A percentile compares a stretch with the other conserved stretches of the same genome.
Evolutionary conservation across 129 eudicot genomes (phyloP).

Genomic region (Artemisia argyi): DNA sequence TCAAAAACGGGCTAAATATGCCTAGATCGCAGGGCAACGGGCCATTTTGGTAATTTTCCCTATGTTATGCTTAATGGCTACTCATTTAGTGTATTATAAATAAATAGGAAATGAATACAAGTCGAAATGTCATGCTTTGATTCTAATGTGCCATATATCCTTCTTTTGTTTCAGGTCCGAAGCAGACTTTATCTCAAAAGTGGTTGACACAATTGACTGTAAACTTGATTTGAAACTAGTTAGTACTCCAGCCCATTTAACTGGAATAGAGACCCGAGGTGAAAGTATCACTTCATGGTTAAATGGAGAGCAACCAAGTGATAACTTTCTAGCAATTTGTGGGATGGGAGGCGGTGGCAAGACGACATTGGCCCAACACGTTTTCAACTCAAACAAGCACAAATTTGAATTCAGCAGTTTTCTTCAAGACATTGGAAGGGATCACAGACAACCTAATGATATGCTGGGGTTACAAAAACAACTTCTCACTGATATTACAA

Average conservation of each 20-base stretch:
- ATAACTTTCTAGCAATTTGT: slow-evolving; percentile 11
- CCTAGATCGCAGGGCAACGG: no score
- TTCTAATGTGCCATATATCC: background rate
- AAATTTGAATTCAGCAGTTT: slow-evolving; percentile 6
- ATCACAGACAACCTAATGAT: background rate
- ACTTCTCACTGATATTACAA: slow-evolving; percentile 6
- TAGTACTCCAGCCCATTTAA: slow-evolving; percentile 1
- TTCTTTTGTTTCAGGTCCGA: slow-evolving; percentile 13
- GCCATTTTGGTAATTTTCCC: no score
- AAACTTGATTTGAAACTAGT: background rate
- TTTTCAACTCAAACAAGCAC: slow-evolving; percentile 16
- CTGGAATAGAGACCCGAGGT: slow-evolving; percentile 18
- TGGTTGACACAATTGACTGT: slow-evolving; percentile 3
- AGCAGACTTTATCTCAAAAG: slow-evolving; percentile 1
- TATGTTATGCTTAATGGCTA: no score
- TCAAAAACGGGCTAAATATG: no score
- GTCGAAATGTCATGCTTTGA: background rate
- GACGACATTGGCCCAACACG: slow-evolving; percentile 15
- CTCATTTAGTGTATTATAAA: background rate
- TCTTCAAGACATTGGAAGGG: slow-evolving; percentile 12
- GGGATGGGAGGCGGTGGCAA: slow-evolving; percentile 28
- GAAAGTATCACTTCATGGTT: slow-evolving; percentile 3
- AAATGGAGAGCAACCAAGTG: background rate
- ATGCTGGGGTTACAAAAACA: slow-evolving; percentile 3
- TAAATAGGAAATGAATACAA: background rate